Conservation (phyloP, 345 rosid species). For the Citrus maxima region DNA sequence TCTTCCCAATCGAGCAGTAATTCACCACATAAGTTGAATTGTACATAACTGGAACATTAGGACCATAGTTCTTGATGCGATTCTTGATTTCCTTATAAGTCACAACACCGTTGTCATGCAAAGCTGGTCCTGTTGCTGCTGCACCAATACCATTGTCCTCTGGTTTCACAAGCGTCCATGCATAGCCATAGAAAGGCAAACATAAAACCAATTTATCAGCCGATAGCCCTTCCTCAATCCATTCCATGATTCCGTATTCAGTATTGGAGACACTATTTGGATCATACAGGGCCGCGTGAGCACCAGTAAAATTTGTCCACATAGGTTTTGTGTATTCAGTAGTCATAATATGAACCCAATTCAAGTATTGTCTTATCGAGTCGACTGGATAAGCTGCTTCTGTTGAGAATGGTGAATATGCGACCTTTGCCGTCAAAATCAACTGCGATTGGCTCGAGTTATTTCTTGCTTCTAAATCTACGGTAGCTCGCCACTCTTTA, state of each 20-base stretch:
- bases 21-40: slow-evolving; percentile 34
- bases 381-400: slow-evolving; percentile 6
- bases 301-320: slow-evolving; percentile 1
- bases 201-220: slow-evolving; percentile 20
- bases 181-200: slow-evolving; percentile 32
- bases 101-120: slow-evolving; percentile 10
- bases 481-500: slow-evolving; percentile 4
- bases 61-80: slow-evolving; percentile 8
- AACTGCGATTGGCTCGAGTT: not conserved
- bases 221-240: slow-evolving; percentile 5
- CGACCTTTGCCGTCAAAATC: slow-evolving; percentile 15
- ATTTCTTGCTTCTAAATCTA: not conserved
- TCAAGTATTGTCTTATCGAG: slow-evolving; percentile 9
- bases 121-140: slow-evolving; percentile 16
- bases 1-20: slow-evolving; percentile 9
- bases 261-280: slow-evolving; percentile 9
- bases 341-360: slow-evolving; percentile 24
- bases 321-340: slow-evolving; percentile 17
- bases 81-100: slow-evolving; percentile 22
- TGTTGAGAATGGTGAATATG: not conserved
- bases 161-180: slow-evolving; percentile 22
- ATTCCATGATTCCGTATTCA: slow-evolving; percentile 7
- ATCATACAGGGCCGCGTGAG: slow-evolving; percentile 25
- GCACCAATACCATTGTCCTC: slow-evolving; percentile 10
- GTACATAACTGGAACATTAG: slow-evolving; percentile 7